Evolutionary conservation across 257 asterid genomes (phyloP).

Genomic region (Ligustrum vulgare): DNA sequence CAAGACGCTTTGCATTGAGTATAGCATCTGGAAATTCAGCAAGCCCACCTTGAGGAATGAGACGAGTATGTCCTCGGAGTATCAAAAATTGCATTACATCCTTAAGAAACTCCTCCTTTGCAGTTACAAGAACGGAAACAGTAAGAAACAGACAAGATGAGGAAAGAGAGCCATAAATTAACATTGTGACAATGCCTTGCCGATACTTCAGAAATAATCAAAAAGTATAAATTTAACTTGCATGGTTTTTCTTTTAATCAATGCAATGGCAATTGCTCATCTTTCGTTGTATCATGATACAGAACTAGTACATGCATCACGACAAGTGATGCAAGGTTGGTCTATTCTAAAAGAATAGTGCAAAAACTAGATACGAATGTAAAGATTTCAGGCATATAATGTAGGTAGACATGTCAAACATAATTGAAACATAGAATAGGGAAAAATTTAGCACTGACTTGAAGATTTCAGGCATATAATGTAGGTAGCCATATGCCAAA

Average conservation of each 20-base stretch:
- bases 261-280: neutral
- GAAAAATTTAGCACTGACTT: neutral
- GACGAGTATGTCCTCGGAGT: slow-evolving; percentile 97
- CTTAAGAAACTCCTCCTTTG: slow-evolving; percentile 86
- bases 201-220: neutral
- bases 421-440: neutral
- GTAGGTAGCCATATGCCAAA: neutral
- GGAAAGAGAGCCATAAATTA: neutral
- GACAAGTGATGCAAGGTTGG: neutral
- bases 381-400: neutral
- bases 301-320: neutral
- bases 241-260: neutral
- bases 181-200: neutral
- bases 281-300: neutral
- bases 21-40: slow-evolving; percentile 98
- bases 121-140: slow-evolving; percentile 9
- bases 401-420: neutral
- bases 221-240: neutral
- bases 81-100: slow-evolving; percentile 97
- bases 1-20: slow-evolving; percentile 98
- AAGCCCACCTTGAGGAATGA: slow-evolving; percentile 96
- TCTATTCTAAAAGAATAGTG: neutral
- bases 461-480: neutral
- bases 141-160: slow-evolving; percentile 7
- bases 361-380: neutral